Evolutionary conservation across 768 basidiomycete species (phyloP).

Genomic region (Dentipellis fragilis): DNA sequence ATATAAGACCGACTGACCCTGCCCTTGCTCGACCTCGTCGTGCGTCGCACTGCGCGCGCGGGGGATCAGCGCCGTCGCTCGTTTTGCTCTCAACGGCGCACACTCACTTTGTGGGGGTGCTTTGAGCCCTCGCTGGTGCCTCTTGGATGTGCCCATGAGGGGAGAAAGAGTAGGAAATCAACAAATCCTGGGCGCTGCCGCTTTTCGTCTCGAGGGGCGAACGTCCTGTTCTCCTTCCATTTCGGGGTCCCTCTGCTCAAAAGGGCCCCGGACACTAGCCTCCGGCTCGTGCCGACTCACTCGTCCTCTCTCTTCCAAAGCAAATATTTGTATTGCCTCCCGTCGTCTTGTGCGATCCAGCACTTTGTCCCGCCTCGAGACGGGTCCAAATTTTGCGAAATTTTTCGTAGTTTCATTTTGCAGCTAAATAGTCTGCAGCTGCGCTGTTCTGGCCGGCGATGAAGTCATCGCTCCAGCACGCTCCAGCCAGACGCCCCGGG

Average conservation of each 20-base stretch:
- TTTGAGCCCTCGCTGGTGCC: constrained; percentile 27
- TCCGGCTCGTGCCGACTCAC: background rate
- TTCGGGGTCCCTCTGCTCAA: background rate
- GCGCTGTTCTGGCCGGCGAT: too few relatives aligned
- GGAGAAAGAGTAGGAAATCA: background rate
- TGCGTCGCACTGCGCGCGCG: constrained; percentile 38
- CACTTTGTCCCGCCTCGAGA: too few relatives aligned
- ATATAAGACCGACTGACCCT: constrained; percentile 29
- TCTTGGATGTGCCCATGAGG: constrained; percentile 33
- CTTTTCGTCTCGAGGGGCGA: background rate
- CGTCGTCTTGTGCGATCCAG: too few relatives aligned
- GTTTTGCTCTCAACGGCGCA: constrained; percentile 1
- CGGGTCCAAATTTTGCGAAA: too few relatives aligned
- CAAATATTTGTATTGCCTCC: too few relatives aligned
- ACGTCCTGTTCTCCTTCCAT: too few relatives aligned
- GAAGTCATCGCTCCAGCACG: too few relatives aligned
- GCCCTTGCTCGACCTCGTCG: constrained; percentile 47
- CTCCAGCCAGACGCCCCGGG: too few relatives aligned
- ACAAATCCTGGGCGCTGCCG: background rate
- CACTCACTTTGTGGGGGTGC: constrained; percentile 31
- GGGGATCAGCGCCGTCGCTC: constrained; percentile 15
- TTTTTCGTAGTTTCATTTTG: too few relatives aligned
- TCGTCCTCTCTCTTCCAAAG: too few relatives aligned
- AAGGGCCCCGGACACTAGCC: background rate
- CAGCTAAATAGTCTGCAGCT: too few relatives aligned